Percentiles rank a stretch among this genome's conserved stretches.
These are phyloP conservation scores for Backusella circina DNA, from an alignment of 192 early-diverging fungal genomes.

Conservation along the genomic window DNA sequence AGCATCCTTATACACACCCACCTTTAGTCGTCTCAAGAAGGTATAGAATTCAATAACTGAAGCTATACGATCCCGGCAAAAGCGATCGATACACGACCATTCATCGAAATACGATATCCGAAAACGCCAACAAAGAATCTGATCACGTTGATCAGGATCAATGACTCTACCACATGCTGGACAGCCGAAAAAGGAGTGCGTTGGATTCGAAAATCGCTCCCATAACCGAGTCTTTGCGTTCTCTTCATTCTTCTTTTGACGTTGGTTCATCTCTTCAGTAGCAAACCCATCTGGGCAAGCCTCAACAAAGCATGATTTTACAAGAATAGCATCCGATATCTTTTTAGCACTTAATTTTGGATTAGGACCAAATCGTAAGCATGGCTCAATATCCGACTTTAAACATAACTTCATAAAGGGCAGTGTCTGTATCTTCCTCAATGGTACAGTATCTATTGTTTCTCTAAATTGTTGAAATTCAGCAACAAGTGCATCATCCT, in stretches of 20 bases:
- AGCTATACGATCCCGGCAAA: slow-evolving; percentile 84
- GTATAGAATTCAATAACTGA: slow-evolving; percentile 90
- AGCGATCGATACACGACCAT: slow-evolving; percentile 67
- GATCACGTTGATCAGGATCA: slow-evolving; percentile 19
- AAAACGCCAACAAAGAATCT: slow-evolving; percentile 48
- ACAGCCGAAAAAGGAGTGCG: slow-evolving; percentile 30
- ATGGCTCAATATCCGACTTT: slow-evolving; percentile 77
- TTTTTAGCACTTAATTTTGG: slow-evolving; percentile 81
- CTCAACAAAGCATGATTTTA: slow-evolving; percentile 83
- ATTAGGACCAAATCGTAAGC: slow-evolving; percentile 54
- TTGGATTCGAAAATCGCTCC: slow-evolving; percentile 38
- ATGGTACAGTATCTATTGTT: slow-evolving; percentile 54
- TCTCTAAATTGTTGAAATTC: slow-evolving; percentile 86
- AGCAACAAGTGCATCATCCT: slow-evolving; percentile 67
- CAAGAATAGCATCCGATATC: slow-evolving; percentile 78
- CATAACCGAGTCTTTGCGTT: slow-evolving; percentile 44
- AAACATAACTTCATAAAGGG: slow-evolving; percentile 82
- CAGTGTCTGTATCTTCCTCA: slow-evolving; percentile 65
- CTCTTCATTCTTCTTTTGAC: slow-evolving; percentile 36
- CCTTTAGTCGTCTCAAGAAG: slow-evolving; percentile 79
- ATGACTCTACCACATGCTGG: slow-evolving; percentile 46
- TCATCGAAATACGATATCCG: slow-evolving; percentile 60
- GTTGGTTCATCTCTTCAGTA: slow-evolving; percentile 18
- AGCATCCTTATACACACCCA: slow-evolving; percentile 72
- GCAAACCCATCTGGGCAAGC: slow-evolving; percentile 51